Percentiles rank a stretch among this genome's conserved stretches.
Evolutionary conservation across 2,329 filamentous ascomycete species (phyloP).

Genomic region (Sarocladium oryzae): DNA sequence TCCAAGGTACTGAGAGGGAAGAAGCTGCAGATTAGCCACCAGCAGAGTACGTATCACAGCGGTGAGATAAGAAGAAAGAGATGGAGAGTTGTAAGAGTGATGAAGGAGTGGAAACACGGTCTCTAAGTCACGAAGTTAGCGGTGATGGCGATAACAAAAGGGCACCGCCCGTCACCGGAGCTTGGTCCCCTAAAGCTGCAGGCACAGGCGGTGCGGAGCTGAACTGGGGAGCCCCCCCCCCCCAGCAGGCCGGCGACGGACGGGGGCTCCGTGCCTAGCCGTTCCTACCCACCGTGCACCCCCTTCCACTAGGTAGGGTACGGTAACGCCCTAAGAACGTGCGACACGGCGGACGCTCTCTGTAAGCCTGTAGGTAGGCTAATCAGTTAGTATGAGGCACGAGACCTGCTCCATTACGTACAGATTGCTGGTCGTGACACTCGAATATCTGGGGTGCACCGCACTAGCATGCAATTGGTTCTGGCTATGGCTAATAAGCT

Average conservation of each 20-base stretch:
- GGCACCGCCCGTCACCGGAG: slow-evolving; percentile 4
- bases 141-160: neutral
- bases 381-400: no score
- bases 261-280: slow-evolving; percentile 9
- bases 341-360: no score
- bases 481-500: neutral
- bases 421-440: slow-evolving; percentile 4
- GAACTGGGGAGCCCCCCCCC: no score
- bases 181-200: no score
- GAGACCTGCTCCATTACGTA: slow-evolving; percentile 4
- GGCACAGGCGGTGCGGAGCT: no score
- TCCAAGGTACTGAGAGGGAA: no score
- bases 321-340: no score
- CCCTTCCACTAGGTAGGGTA: no score
- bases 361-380: no score
- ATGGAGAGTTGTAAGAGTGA: neutral
- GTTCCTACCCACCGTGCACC: slow-evolving; percentile 10
- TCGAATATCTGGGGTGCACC: neutral
- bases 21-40: no score
- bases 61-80: neutral
- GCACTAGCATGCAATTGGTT: neutral
- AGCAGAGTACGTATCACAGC: no score
- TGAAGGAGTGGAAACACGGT: neutral
- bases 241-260: neutral
- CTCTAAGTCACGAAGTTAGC: no score